Evolutionary conservation across 495 filamentous ascomycete genomes (phyloP), one percentile per base, ranked within the genome.

Genomic region (Trichoderma virens): DNA sequence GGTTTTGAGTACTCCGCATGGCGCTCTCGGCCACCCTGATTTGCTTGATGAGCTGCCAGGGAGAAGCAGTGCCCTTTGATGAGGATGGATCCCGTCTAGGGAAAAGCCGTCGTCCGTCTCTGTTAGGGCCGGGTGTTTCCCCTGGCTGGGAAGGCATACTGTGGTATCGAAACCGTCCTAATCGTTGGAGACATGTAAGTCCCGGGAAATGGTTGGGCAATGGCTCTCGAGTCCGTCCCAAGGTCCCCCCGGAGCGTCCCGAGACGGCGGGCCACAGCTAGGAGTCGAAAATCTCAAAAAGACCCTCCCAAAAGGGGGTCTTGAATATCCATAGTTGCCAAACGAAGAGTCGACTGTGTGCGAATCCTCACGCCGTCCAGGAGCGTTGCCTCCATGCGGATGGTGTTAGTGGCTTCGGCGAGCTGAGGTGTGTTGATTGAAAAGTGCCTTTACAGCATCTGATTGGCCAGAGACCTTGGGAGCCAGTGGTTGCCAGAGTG

Each of bases 121-220:
- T 25, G 51, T 61, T 61, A 61, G 59, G 30, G 31, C 31, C 59
- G 59, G 59, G 35, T 61, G 59, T 35, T 38, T 39, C 59, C 59
- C 35, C 59, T 34, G 31, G 31, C 31, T 39, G 31, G 59, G 51
- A 56, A 56, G 51, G 51, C 31, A 35, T 25, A 13, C 59, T 39
- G 31, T 38, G 14, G 20, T 9, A 18, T 35, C 20, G 59, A 61
- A 23, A 34, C 59, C 31, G n/a, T 61, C 59, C 31, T 39, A 20
- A 30, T 39, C n/a, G 59, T 2, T 61, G 59, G 18, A 61, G 31
- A 35, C 59, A 30, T 61, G 59, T 61, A 61, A 61, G 59, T 61
- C 59, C 35, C 27, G 59, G n/a, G 18, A 8, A 39, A 39, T 47
- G 62, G 62, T 54, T 64, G 62, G 62, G n/a, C 43, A 51, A 64